Evolutionary conservation across 148 eudicot genomes (phyloP).

Genomic region (Nyssa sinensis): DNA sequence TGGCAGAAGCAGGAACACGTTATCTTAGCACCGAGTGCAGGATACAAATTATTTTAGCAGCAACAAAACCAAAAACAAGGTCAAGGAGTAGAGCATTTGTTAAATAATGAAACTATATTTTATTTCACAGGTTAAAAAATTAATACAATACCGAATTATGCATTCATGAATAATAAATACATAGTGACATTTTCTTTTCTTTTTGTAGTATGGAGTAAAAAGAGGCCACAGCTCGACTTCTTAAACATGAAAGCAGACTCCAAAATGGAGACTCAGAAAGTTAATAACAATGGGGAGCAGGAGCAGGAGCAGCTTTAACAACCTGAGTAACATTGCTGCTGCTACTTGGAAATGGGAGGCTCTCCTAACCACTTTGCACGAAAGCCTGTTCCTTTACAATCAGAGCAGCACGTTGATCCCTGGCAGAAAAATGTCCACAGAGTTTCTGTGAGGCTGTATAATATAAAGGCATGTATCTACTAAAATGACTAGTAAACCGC

Average conservation of each 20-base stretch:
- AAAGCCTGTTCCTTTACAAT: constrained; percentile 90
- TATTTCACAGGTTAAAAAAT: background rate
- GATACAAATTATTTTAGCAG: too few relatives aligned
- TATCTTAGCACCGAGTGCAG: too few relatives aligned
- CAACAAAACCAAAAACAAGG: too few relatives aligned
- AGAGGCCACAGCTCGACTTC: background rate
- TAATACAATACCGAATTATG: background rate
- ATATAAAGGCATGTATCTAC: too few relatives aligned
- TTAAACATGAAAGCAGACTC: background rate
- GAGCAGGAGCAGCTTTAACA: background rate
- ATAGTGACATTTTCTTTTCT: background rate
- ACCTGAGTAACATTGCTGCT: too few relatives aligned
- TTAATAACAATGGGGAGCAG: too few relatives aligned
- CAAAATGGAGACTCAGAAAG: background rate
- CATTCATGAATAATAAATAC: background rate
- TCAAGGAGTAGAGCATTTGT: background rate
- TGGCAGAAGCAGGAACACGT: too few relatives aligned
- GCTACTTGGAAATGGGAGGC: constrained; percentile 51
- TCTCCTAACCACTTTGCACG: constrained; percentile 89
- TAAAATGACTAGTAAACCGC: too few relatives aligned
- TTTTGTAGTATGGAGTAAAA: background rate
- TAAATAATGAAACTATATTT: too few relatives aligned
- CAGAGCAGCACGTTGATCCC: constrained; percentile 65
- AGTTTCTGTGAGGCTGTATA: too few relatives aligned
- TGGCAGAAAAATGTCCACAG: constrained; percentile 19